Base-by-base conservation (phyloP, 495 filamentous ascomycete genomes). In the Jackrogersella multiformis region DNA sequence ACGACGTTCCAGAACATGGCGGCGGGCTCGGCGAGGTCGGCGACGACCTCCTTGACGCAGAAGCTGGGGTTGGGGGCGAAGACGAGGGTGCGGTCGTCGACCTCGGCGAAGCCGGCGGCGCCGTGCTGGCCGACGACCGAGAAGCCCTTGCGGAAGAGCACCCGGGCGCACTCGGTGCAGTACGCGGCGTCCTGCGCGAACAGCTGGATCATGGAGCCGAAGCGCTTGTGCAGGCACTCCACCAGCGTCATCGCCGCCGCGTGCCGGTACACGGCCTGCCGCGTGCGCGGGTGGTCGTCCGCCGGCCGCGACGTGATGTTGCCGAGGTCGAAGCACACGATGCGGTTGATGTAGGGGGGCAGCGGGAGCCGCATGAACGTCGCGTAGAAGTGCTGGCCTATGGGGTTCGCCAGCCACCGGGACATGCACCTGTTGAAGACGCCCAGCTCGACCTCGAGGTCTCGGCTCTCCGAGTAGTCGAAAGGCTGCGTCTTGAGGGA, bases 291-390 rank as follows among this genome's bases (percentile, higher is more conserved):
- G 42, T 34, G 5, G 5, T 48, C 16, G 2, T 46, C 20, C 4
- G 26, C 23, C 0, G 30, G 20, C 21, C 44, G 36, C 20, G 52
- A 13, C 21, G 48, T 49, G 48, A 69, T 55, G 63, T 39, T 48
- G 59, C 68, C 68, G 15, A 71, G 60, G 20, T 56, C 59, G 48
- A 71, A 45, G 44, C 64, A 68, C 10, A 71, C 64, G 44, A 71
- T 56, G 48, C 52, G 60, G 53, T 60, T 39, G 51, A 71, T 67
- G 16, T 39, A 38, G 2, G 54, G 42, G 10, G 68, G 59, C 12
- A 68, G 18, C 1, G 56, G 68, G 1, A 63, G 2, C 13, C 39
- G 51, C 63, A 70, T 70, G 45, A 70, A 56, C 44, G 32, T 39
- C 30, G 68, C 36, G 49, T 59, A 56, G 23, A 64, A 55, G 13